A percentile compares a stretch with the other conserved stretches of the same genome.
These are phyloP conservation scores for Corynespora cassiicola DNA, from an alignment of 2,329 filamentous ascomycete species.

Conservation along the genomic window DNA sequence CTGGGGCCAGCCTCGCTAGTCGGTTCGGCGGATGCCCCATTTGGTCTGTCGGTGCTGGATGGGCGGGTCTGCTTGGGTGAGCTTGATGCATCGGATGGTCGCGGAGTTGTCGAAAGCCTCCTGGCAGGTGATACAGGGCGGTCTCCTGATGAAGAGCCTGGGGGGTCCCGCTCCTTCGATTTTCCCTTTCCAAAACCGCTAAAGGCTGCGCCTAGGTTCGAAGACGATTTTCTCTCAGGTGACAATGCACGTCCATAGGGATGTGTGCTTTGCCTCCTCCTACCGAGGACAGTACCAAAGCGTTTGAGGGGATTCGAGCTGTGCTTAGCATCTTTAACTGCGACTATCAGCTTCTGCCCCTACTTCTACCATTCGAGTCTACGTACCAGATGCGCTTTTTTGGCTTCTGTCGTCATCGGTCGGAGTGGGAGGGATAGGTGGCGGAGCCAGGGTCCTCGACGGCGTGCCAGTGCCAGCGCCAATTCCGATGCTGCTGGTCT, in stretches of 20 bases:
- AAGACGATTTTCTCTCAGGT: slow-evolving; percentile 60
- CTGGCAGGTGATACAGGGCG: slow-evolving; percentile 42
- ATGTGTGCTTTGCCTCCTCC: slow-evolving; percentile 46
- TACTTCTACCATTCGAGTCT: not conserved
- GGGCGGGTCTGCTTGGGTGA: slow-evolving; percentile 40
- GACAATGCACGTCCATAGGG: slow-evolving; percentile 48
- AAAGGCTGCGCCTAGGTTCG: slow-evolving; percentile 64
- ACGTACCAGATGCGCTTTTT: slow-evolving; percentile 57
- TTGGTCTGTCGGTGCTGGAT: slow-evolving; percentile 32
- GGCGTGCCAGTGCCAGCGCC: slow-evolving; percentile 34
- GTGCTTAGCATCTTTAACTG: slow-evolving; percentile 43
- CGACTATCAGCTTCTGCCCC: slow-evolving; percentile 16
- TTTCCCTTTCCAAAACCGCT: slow-evolving; percentile 68
- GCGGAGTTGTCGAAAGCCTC: slow-evolving; percentile 33
- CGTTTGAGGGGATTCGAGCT: slow-evolving; percentile 47
- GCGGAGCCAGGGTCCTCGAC: slow-evolving; percentile 43
- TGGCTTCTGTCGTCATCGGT: slow-evolving; percentile 63
- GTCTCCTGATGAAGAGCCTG: slow-evolving; percentile 40
- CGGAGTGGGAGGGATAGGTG: slow-evolving; percentile 35
- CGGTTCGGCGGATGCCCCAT: slow-evolving; percentile 36
- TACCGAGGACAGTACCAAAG: slow-evolving; percentile 48
- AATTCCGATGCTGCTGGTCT: slow-evolving; percentile 42
- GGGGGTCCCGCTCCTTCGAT: slow-evolving; percentile 66
- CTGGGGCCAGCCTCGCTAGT: slow-evolving; percentile 22
- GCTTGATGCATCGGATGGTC: slow-evolving; percentile 37